Percentiles rank a stretch among this genome's conserved stretches.
Conservation (phyloP, 495 filamentous ascomycete genomes). For the Patellaria atrata region DNA sequence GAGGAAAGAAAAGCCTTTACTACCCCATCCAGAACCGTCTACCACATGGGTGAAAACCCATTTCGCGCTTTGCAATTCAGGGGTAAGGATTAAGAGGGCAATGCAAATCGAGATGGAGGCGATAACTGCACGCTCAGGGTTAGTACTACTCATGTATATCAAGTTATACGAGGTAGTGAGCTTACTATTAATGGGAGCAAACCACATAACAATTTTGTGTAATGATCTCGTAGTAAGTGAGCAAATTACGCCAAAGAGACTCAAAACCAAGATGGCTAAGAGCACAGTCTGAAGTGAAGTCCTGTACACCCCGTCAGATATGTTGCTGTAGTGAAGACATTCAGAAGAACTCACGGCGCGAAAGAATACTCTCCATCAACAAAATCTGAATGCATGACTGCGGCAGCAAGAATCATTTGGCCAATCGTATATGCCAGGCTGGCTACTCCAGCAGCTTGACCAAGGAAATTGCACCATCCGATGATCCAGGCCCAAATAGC, state of each 20-base stretch:
- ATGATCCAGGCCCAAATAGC: constrained; percentile 37
- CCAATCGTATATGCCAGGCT: constrained; percentile 53
- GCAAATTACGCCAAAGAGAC: constrained; percentile 46
- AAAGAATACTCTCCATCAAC: constrained; percentile 28
- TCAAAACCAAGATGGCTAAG: constrained; percentile 42
- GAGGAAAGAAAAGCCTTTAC: constrained; percentile 50
- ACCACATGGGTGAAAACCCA: constrained; percentile 53
- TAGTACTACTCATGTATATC: neutral
- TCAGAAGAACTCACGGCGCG: constrained; percentile 32
- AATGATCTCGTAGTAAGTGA: constrained; percentile 50
- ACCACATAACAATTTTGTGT: constrained; percentile 52
- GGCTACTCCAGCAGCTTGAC: constrained; percentile 49
- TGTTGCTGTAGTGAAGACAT: constrained; percentile 1
- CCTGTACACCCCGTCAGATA: constrained; percentile 24
- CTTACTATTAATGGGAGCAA: constrained; percentile 58
- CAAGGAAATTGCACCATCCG: constrained; percentile 56
- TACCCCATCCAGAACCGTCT: constrained; percentile 46
- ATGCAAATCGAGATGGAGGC: constrained; percentile 41
- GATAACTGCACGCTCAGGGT: constrained; percentile 16
- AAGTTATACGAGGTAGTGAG: constrained; percentile 2
- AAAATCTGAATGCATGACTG: constrained; percentile 43
- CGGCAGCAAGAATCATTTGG: constrained; percentile 52
- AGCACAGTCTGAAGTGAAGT: constrained; percentile 49
- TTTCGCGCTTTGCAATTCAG: constrained; percentile 41
- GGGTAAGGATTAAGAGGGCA: constrained; percentile 42